phyloP scores from a whole-genome alignment of 2,329 filamentous ascomycete species.

The Xylogone sp. region DNA sequence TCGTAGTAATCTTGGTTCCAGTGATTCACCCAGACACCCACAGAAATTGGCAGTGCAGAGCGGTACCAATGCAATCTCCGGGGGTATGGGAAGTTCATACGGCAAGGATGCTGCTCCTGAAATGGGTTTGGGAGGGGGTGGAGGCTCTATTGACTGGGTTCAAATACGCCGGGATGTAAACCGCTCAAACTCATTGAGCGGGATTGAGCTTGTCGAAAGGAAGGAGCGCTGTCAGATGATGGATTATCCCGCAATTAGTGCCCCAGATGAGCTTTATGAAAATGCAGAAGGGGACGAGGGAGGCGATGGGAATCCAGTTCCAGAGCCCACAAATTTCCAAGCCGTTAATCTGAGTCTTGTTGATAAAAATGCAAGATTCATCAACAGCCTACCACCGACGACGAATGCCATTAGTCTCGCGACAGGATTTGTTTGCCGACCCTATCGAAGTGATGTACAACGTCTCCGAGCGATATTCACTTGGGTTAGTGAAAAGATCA shows the following conservation, averaged over 20 bases:
- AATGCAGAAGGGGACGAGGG: conserved; percentile 87
- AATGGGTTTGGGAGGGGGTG: conserved; percentile 60
- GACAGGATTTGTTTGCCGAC: conserved; percentile 88
- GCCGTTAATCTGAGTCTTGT: conserved; percentile 79
- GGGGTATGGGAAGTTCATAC: conserved; percentile 37
- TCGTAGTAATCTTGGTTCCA: conserved; percentile 75
- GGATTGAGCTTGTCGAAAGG: conserved; percentile 79
- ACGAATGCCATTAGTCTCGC: conserved; percentile 80
- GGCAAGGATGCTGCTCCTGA: conserved; percentile 56
- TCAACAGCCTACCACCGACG: conserved; percentile 76
- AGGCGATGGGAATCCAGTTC: conserved; percentile 78
- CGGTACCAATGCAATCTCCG: conserved; percentile 47
- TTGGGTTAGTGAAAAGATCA: conserved; percentile 92
- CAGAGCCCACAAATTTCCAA: conserved; percentile 76
- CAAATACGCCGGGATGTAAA: conserved; percentile 95
- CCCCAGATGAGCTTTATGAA: conserved; percentile 84
- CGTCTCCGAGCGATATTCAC: conserved; percentile 91
- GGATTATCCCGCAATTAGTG: conserved; percentile 82
- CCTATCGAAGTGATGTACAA: conserved; percentile 92
- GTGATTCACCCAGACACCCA: conserved; percentile 38
- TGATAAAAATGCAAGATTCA: conserved; percentile 92
- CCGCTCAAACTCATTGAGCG: conserved; percentile 87
- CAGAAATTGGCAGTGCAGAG: conserved; percentile 17
- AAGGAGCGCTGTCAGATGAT: conserved; percentile 92
- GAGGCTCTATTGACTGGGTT: conserved; percentile 76